Base-by-base conservation (phyloP, 2,329 filamentous ascomycete species). In the Biscogniauxia sp. region DNA sequence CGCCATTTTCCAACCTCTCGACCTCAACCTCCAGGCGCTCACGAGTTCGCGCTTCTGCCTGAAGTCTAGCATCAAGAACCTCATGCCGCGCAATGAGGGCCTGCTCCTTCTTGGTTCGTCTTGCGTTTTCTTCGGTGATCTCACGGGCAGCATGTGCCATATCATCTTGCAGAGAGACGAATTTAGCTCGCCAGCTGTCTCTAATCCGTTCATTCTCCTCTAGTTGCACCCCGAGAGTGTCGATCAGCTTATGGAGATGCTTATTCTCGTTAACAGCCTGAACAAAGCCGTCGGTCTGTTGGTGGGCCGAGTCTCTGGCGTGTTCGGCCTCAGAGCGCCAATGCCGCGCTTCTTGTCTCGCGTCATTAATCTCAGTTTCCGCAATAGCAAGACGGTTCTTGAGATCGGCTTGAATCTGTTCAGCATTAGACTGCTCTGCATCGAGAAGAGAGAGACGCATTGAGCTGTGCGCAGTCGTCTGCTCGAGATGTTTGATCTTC, bases 131-230 rank as follows among this genome's bases (percentile, higher is more conserved):
- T 69, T 91, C 87, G 20, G 90, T 88, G 63, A 97, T 87, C 63
- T 96, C 89, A 53, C 87, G 86, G 57, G 91, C 88, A 54, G 92
- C 91, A 59, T 82, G 82, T 32, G 88, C 85, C 89, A 98, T 94
- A 68, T 97, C 92, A 64, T 92, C 86, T 75, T 98, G 93, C 49
- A 99, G 80, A 61, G 87, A 87, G 68, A 94, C 86, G 70, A 97
- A 90, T 76, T 95, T 96, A 73, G 82, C 81, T 66, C 92, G 89
- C 85, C 96, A 93, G 62, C 84, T 87, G 73, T 97, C 92, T 60
- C 93, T 89, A 61, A 96, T 85, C 64, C 89, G 87, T 71, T 93
- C 88, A 70, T 92, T 94, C 77, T 97, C 93, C 70, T 95, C 88
- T 51, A 95, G 85, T 72, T 96, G 93, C 53, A 84, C 84, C 63